Percentiles rank a stretch among this genome's conserved stretches.
Evolutionary conservation across 352 stramenopile species (phyloP).

Genomic region (Globisporangium cylindrosporum): DNA sequence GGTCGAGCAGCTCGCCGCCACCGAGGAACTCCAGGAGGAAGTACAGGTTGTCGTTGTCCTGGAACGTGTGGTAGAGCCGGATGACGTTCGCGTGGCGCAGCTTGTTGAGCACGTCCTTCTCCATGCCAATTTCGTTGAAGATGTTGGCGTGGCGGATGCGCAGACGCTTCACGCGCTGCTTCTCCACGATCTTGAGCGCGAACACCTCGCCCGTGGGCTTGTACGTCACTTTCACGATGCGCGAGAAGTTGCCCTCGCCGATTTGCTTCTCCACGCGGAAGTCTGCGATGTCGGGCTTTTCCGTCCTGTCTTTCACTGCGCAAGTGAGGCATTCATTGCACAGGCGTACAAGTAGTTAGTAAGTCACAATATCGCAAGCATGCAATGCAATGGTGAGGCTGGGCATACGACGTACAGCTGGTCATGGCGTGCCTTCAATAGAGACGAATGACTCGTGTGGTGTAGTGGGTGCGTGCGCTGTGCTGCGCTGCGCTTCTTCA

Average conservation of each 20-base stretch:
- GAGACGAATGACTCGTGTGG: too few relatives aligned
- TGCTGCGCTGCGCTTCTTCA: too few relatives aligned
- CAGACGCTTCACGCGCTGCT: conserved; percentile 83
- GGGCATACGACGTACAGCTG: too few relatives aligned
- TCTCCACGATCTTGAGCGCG: conserved; percentile 96
- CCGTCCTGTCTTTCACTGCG: conserved; percentile 65
- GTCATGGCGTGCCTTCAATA: too few relatives aligned
- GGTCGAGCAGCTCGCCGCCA: conserved; percentile 91
- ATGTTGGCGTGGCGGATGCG: conserved; percentile 95
- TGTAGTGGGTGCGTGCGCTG: too few relatives aligned
- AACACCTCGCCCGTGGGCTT: conserved; percentile 90
- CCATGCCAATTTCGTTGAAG: conserved; percentile 98
- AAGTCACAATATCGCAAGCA: background rate
- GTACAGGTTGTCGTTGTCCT: conserved; percentile 94
- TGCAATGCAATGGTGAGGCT: too few relatives aligned
- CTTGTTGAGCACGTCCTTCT: conserved; percentile 92
- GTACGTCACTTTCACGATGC: conserved; percentile 88
- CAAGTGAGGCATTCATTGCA: background rate
- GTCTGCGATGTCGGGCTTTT: conserved; percentile 76
- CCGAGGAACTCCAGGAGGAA: conserved; percentile 95
- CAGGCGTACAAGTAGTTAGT: background rate
- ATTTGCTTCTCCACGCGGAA: conserved; percentile 60
- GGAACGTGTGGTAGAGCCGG: conserved; percentile 94
- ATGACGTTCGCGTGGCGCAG: conserved; percentile 92
- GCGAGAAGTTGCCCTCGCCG: conserved; percentile 95